Percentiles rank a stretch among this genome's conserved stretches.
Conservation (phyloP, 805 yeast genomes). For the Komagataella ulmi region DNA sequence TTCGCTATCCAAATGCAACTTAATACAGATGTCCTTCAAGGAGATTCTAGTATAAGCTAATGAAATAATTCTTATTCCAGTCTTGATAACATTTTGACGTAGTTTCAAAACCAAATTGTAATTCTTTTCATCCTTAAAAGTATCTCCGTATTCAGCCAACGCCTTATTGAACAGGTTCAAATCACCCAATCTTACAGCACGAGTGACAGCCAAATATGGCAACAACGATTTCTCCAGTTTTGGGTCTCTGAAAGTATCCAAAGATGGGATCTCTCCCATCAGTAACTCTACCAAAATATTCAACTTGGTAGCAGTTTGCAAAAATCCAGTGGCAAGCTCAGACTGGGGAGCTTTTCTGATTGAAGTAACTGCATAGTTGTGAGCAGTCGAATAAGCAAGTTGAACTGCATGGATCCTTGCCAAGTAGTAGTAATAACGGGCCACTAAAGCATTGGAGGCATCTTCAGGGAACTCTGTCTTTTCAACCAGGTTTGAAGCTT, state of each 20-base stretch:
- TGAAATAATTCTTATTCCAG: slow-evolving; percentile 90
- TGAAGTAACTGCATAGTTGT: slow-evolving; percentile 86
- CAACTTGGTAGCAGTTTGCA: slow-evolving; percentile 82
- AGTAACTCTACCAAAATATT: slow-evolving; percentile 80
- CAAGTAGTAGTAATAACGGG: slow-evolving; percentile 82
- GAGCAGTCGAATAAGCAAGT: slow-evolving; percentile 82
- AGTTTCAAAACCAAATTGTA: slow-evolving; percentile 77
- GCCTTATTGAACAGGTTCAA: slow-evolving; percentile 67
- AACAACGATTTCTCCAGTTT: slow-evolving; percentile 44
- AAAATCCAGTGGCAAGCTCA: slow-evolving; percentile 67
- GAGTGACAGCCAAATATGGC: slow-evolving; percentile 79
- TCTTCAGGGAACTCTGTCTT: slow-evolving; percentile 80
- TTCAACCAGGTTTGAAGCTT: slow-evolving; percentile 80
- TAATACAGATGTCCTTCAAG: slow-evolving; percentile 84
- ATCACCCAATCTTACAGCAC: slow-evolving; percentile 90
- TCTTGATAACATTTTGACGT: slow-evolving; percentile 94
- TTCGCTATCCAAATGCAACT: slow-evolving; percentile 84
- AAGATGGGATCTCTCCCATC: slow-evolving; percentile 94
- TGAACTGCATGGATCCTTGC: slow-evolving; percentile 89
- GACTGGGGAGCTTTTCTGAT: slow-evolving; percentile 95
- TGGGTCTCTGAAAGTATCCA: slow-evolving; percentile 62
- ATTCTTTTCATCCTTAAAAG: slow-evolving; percentile 63
- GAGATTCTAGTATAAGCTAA: slow-evolving; percentile 85
- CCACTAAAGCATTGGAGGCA: slow-evolving; percentile 78
- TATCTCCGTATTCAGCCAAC: slow-evolving; percentile 44